Evolutionary conservation across 495 filamentous ascomycete genomes (phyloP), one percentile per base, ranked within the genome.

Genomic region (Daldinia concentrica): DNA sequence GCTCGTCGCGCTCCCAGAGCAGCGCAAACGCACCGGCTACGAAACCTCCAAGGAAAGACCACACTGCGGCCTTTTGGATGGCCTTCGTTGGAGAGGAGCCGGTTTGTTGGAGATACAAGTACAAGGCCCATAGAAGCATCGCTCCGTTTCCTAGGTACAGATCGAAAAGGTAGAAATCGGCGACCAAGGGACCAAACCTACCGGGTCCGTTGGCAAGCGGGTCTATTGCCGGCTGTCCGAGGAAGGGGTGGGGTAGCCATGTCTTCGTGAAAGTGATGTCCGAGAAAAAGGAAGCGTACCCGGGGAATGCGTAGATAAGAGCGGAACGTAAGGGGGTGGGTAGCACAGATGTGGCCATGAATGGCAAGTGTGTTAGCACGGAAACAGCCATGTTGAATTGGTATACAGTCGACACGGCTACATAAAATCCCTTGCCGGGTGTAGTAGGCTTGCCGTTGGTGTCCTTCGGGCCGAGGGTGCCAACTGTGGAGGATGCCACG

Each of bases 121-220:
- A 82, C 11, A 83, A 58, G 2, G 86, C 84, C 89, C 89, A 91
- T 6, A 88, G 26, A 14, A 89, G 60, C 32, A 89, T 68, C 1
- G 86, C 82, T 6, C 70, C 60, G 7, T 83, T 82, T 4, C 85
- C 87, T 58, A 86, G 81, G 68, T 87, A 77, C 22, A 88, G 79
- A 62, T 91, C 89, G 81, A 85, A 90, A 50, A 86, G 84, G 29
- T 90, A 69, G 72, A 90, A 86, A 17, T 79, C 77, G 57, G 82
- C 82, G 8, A 85, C 82, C 8, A 89, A 82, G 17, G 80, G 74
- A 4, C 80, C 83, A n/a, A 90, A 74, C 6, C 72, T 78, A 32
- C 80, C 68, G 3, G 83, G 82, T 26, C 63, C 68, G 36, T 81
- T 68, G 0, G 75, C 76, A 1, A 77, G 73, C 6, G 64, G 62